Conservation (phyloP, 2,329 filamentous ascomycete species). For the Lecanicillium sp. region DNA sequence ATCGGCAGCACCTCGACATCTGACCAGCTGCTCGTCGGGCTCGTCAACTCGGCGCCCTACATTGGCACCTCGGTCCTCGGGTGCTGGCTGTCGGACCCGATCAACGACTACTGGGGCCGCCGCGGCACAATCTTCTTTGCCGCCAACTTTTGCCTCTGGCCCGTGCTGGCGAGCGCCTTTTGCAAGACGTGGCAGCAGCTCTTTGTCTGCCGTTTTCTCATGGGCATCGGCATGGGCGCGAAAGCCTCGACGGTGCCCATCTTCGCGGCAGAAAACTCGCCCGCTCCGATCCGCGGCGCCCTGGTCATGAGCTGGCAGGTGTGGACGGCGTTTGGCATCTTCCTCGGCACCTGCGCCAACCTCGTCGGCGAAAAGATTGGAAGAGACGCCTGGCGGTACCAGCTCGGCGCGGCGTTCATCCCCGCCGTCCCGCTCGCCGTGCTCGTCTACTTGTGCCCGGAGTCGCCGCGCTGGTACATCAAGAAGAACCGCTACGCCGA, state of each 20-base stretch:
- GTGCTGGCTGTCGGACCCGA: constrained; percentile 62
- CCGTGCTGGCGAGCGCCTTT: constrained; percentile 65
- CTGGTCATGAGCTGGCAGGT: constrained; percentile 79
- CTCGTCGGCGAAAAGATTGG: constrained; percentile 36
- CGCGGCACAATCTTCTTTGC: constrained; percentile 62
- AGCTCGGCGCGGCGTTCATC: constrained; percentile 59
- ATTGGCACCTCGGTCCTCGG: constrained; percentile 45
- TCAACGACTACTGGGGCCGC: constrained; percentile 41
- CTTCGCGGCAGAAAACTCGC: constrained; percentile 69
- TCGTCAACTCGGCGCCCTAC: constrained; percentile 57
- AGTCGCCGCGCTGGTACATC: constrained; percentile 60
- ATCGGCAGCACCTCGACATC: constrained; percentile 29
- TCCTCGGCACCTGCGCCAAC: constrained; percentile 56
- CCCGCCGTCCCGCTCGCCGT: constrained; percentile 49
- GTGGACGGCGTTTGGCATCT: constrained; percentile 59
- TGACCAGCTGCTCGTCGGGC: constrained; percentile 51
- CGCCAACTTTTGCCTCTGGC: constrained; percentile 64
- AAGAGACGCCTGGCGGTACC: constrained; percentile 51
- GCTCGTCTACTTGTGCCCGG: constrained; percentile 60
- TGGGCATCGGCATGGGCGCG: constrained; percentile 72
- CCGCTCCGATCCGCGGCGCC: constrained; percentile 63
- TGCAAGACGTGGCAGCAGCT: constrained; percentile 67
- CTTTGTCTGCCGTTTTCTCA: constrained; percentile 62
- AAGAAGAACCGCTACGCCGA: constrained; percentile 57
- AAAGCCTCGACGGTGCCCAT: constrained; percentile 70